A percentile compares a stretch with the other conserved stretches of the same genome.
Evolutionary conservation across 1,284 basidiomycete species (phyloP).

Genomic region (Austroboletus olivaceoglutinosus): DNA sequence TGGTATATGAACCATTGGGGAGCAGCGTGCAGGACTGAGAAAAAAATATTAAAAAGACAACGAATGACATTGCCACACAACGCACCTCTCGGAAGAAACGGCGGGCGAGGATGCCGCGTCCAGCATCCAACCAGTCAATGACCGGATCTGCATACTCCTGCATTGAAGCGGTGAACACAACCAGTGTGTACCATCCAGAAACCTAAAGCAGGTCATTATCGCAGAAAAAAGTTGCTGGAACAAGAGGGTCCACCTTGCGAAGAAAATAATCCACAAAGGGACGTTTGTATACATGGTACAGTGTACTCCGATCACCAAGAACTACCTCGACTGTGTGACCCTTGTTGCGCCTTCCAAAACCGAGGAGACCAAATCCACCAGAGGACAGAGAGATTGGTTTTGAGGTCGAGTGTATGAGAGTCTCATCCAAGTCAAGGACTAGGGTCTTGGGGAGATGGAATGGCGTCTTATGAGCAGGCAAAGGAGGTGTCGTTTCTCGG

Average conservation of each 20-base stretch:
- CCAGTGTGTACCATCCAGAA: slow-evolving; percentile 97
- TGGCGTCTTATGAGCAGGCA: slow-evolving; percentile 55
- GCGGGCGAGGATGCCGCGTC: slow-evolving; percentile 83
- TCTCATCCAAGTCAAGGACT: slow-evolving; percentile 96
- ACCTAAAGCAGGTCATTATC: slow-evolving; percentile 55
- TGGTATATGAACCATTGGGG: slow-evolving; percentile 91
- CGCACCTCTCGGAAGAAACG: slow-evolving; percentile 90
- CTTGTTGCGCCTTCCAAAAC: slow-evolving; percentile 60
- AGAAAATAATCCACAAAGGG: slow-evolving; percentile 97
- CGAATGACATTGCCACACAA: slow-evolving; percentile 11
- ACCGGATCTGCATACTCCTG: slow-evolving; percentile 99
- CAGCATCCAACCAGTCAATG: slow-evolving; percentile 98
- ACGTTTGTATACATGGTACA: slow-evolving; percentile 98
- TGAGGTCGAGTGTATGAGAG: slow-evolving; percentile 95
- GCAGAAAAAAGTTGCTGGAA: neutral
- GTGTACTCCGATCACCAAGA: slow-evolving; percentile 82
- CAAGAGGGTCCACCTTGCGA: slow-evolving; percentile 62
- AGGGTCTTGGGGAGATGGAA: slow-evolving; percentile 88
- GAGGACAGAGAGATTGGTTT: slow-evolving; percentile 58
- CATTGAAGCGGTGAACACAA: slow-evolving; percentile 98
- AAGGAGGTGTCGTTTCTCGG: slow-evolving; percentile 49
- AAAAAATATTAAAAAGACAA: neutral
- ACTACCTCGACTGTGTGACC: slow-evolving; percentile 96
- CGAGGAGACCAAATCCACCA: slow-evolving; percentile 61
- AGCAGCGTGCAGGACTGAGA: slow-evolving; percentile 85